Conservation (phyloP, 1,139 yeast genomes). For the Protomyces arabidopsidicola region DNA sequence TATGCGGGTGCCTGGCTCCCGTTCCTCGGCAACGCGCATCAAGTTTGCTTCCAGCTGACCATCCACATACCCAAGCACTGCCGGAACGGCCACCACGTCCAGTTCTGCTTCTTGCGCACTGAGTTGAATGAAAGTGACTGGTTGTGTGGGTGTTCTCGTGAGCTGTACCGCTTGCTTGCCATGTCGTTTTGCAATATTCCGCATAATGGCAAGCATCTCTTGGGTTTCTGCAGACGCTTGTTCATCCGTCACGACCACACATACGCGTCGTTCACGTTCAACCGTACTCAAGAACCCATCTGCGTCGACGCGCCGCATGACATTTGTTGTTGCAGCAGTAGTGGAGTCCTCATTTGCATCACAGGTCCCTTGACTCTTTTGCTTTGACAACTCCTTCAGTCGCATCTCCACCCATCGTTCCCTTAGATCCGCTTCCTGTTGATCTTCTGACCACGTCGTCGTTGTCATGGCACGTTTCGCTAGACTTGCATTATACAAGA, state of each 20-base stretch:
- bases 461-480: slow-evolving; percentile 16
- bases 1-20: slow-evolving; percentile 12
- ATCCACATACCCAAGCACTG: slow-evolving; percentile 27
- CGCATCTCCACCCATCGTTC: slow-evolving; percentile 29
- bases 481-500: background rate
- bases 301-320: slow-evolving; percentile 18
- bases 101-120: slow-evolving; percentile 26
- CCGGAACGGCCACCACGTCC: slow-evolving; percentile 29
- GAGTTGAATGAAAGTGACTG: slow-evolving; percentile 13
- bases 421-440: slow-evolving; percentile 18
- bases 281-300: slow-evolving; percentile 18
- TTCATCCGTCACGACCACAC: slow-evolving; percentile 23
- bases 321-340: background rate
- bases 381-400: slow-evolving; percentile 25
- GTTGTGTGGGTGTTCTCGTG: slow-evolving; percentile 7
- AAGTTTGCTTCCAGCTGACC: slow-evolving; percentile 28
- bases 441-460: slow-evolving; percentile 11
- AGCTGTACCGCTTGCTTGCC: background rate
- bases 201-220: background rate
- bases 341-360: background rate
- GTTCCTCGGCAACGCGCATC: slow-evolving; percentile 29
- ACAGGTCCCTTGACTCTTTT: background rate
- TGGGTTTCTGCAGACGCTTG: background rate
- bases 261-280: slow-evolving; percentile 15
- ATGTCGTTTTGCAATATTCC: slow-evolving; percentile 5